Evolutionary conservation across 805 yeast species (phyloP), one percentile per base, ranked within the genome.

Genomic region (Clavispora phyllophila): DNA sequence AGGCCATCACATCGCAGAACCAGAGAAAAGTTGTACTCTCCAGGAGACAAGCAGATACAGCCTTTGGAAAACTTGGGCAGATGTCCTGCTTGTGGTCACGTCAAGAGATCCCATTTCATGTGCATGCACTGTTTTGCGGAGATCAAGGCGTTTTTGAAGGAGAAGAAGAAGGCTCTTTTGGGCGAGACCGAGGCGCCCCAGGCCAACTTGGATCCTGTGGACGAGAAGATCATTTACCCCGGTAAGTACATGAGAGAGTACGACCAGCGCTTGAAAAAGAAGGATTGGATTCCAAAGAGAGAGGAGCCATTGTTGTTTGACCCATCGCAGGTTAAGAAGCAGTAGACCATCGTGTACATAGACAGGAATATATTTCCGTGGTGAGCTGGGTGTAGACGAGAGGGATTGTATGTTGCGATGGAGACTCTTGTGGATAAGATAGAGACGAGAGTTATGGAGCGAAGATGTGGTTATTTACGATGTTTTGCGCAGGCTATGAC

Each of bases 11-110:
- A 88, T 61, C 79, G 79, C 68, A 86, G 87, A 63, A 85, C 87
- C 57, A 82, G 97, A 64, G 83, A 79, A 60, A 81, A 90, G 67
- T 79, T 84, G 53, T 78, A 87, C 51, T 89, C 88, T 7, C 87
- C 91, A 4, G 95, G 87, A 9, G 75, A 79, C 44, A 91, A 88
- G 62, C 93, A 89, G 54, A 70, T 87, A 51, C 80, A 86, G 61
- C 81, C 82, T 39, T 73, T 86, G 50, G 77, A 81, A 43, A 83
- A 87, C 59, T 70, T 93, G 56, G 87, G 84, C 48, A 78, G 95
- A 61, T 91, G 99, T 61, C 97, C 98, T 3, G 84, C 96, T 0
- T 91, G 99, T 68, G 99, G 99, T 35, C 84, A 86, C 48, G 84
- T 79, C 54, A 93, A 91, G 67, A 76, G 96, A 58, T 81, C 93